phyloP scores from a whole-genome alignment of 345 rosid genomes.

The Sisymbrium irio region DNA sequence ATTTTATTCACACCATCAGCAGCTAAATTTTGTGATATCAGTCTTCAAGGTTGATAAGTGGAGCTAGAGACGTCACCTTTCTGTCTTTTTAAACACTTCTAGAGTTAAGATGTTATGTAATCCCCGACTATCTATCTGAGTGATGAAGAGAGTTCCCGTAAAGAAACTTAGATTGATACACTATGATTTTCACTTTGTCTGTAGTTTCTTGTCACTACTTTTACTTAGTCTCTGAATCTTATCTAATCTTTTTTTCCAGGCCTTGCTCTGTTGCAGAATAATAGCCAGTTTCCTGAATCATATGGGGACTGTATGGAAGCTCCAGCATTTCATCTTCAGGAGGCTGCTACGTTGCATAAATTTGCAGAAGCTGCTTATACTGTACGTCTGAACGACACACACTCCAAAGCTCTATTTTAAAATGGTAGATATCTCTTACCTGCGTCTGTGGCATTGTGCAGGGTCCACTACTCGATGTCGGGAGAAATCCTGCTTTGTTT shows the following conservation, averaged over 20 bases:
- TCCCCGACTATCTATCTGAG: background rate
- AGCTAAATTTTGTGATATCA: background rate
- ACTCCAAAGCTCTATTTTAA: background rate
- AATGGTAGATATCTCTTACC: background rate
- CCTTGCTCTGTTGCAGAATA: conserved; percentile 79
- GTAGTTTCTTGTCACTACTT: background rate
- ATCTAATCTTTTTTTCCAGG: conserved; percentile 48
- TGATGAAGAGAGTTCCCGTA: background rate
- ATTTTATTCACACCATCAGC: background rate
- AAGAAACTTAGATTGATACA: background rate
- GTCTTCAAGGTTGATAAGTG: background rate
- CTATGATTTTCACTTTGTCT: background rate
- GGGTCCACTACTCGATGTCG: conserved; percentile 93
- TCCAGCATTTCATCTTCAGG: conserved; percentile 55
- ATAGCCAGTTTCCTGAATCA: conserved; percentile 37
- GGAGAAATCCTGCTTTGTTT: conserved; percentile 77
- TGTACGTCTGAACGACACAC: conserved; percentile 35
- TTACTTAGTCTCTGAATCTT: conserved; percentile 1
- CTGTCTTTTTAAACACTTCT: background rate
- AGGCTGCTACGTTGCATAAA: conserved; percentile 62
- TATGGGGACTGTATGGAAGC: conserved; percentile 55
- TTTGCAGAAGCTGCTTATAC: conserved; percentile 98
- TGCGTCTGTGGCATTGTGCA: conserved; percentile 34
- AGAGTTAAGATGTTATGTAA: background rate
- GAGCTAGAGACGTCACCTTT: background rate